Base-by-base conservation (phyloP, 305 asterid genomes). In the Euphrasia arctica region DNA sequence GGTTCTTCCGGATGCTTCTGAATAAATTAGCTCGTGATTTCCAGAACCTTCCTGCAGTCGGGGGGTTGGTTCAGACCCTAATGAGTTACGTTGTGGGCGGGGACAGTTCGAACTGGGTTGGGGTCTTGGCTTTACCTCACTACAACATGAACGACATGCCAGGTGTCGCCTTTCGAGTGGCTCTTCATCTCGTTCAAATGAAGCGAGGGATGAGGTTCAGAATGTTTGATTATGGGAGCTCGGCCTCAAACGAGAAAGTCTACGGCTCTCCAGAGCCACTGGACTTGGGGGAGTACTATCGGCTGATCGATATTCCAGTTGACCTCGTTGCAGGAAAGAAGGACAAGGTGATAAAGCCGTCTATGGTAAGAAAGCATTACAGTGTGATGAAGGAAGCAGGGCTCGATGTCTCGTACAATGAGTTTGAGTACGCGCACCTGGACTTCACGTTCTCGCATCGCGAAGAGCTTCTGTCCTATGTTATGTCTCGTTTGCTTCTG, bases 111-210 rank as follows among this genome's bases (percentile, higher is more conserved):
- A 93, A 93, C 62, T 90, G 99, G 99, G 92, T 93, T 7, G 99
- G 99, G 22, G 95, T 82, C 14, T 48, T 93, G 54, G 97, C 96
- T 39, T 65, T 90, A 57, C 97, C 99, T 0, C 99, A 93, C 80
- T 93, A 93, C 77, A 93, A 93, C 64, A 93, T 93, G 99, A 90
- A 93, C 29, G 96, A 90, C 78, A 93, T 90, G 99, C 99, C 99
- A 0, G 97, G 97, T 31, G 91, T 93, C 5, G 79, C 99, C 4
- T 90, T 88, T 29, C 81, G 84, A 0, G 97, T 93, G 65, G 95
- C 85, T 1, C 88, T 79, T 59, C 99, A 93, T 75, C 79, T 93
- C 48, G 95, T 93, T 3, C 99, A 93, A 73, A 80, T 93, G 83
- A 93, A 90, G 81, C 95, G 75, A 9, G 18, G 86, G 0, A 78